A percentile compares a stretch with the other conserved stretches of the same genome.
phyloP scores from a whole-genome alignment of 1,284 basidiomycete species.

The Ganoderma multipileum region DNA sequence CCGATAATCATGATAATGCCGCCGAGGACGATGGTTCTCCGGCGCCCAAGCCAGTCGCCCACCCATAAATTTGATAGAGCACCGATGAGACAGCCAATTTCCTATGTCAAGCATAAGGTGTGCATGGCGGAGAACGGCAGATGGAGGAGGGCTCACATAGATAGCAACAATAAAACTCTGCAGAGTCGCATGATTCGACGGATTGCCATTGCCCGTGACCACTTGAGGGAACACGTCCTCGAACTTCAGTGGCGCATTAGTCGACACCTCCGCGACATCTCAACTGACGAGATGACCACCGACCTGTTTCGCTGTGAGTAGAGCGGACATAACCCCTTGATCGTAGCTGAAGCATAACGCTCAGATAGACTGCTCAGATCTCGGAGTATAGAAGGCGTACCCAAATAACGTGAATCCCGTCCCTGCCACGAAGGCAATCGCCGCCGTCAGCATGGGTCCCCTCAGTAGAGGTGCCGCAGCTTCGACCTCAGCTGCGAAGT shows the following conservation, averaged over 20 bases:
- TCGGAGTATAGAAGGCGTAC: conserved; percentile 37
- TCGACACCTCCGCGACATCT: background rate
- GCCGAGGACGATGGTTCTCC: conserved; percentile 58
- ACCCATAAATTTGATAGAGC: conserved; percentile 61
- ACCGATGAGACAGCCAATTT: conserved; percentile 60
- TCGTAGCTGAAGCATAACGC: conserved; percentile 55
- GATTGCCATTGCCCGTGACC: conserved; percentile 41
- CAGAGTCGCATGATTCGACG: conserved; percentile 53
- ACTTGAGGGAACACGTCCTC: conserved; percentile 59
- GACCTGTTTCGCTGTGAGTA: conserved; percentile 58
- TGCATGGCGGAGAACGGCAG: background rate
- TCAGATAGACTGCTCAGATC: background rate
- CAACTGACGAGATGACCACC: conserved; percentile 7
- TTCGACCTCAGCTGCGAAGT: conserved; percentile 31
- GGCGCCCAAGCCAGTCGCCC: conserved; percentile 59
- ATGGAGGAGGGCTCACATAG: conserved; percentile 46
- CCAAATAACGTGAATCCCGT: conserved; percentile 67
- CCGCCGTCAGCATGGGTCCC: conserved; percentile 50
- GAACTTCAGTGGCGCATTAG: conserved; percentile 43
- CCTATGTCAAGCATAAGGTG: conserved; percentile 40
- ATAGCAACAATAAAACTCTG: conserved; percentile 63
- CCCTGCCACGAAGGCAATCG: conserved; percentile 58
- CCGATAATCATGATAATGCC: conserved; percentile 68
- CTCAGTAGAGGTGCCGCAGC: conserved; percentile 44
- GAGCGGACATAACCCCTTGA: conserved; percentile 69